These are phyloP conservation scores for Agrocybe praecox DNA, from an alignment of 768 basidiomycete genomes.

Conservation along the genomic window DNA sequence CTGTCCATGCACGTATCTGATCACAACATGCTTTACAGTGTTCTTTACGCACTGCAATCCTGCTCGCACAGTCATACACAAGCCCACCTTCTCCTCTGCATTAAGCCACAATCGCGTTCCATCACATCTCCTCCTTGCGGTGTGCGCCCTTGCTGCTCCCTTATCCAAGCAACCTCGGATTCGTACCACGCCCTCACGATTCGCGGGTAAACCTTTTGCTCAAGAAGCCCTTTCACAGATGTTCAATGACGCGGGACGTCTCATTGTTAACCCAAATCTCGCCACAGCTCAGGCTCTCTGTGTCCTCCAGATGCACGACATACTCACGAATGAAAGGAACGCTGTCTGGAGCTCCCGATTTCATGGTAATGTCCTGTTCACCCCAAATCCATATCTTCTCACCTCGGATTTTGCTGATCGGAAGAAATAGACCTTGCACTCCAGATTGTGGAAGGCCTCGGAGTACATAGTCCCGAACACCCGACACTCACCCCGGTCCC, in stretches of 20 bases:
- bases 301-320: constrained; percentile 70
- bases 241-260: constrained; percentile 69
- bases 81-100: constrained; percentile 70
- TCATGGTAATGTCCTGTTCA: constrained; percentile 42
- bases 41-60: constrained; percentile 86
- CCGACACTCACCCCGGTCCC: constrained; percentile 61
- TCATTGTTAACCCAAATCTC: constrained; percentile 64
- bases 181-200: constrained; percentile 55
- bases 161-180: constrained; percentile 68
- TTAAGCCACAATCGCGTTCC: constrained; percentile 72
- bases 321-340: constrained; percentile 45
- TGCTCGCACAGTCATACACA: constrained; percentile 75
- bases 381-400: constrained; percentile 12
- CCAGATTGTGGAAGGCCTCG: constrained; percentile 66
- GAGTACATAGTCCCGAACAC: constrained; percentile 64
- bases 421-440: constrained; percentile 57
- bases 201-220: constrained; percentile 57
- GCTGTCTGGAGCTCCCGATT: constrained; percentile 44
- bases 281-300: constrained; percentile 77
- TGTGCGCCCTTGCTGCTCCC: constrained; percentile 81
- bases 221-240: constrained; percentile 67
- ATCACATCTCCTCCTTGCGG: constrained; percentile 66
- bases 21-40: constrained; percentile 40
- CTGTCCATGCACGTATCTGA: constrained; percentile 13
- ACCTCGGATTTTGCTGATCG: constrained; percentile 23